Evolutionary conservation across 352 stramenopile genomes (phyloP).

Genomic region (Globisporangium emineosum): DNA sequence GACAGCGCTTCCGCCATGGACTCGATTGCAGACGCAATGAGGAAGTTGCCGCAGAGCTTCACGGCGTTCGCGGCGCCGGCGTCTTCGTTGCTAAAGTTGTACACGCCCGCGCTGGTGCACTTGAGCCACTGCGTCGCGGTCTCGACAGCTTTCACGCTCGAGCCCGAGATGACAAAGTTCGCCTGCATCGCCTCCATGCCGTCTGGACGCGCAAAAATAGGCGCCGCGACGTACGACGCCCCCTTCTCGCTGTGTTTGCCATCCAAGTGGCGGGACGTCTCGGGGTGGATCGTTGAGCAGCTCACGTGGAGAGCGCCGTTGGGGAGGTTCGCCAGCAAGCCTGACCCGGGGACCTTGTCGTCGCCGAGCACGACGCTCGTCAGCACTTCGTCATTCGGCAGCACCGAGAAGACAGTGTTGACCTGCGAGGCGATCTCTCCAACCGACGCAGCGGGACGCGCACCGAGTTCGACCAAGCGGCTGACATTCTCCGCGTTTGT

Average conservation of each 20-base stretch:
- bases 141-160: slow-evolving; percentile 31
- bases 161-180: slow-evolving; percentile 55
- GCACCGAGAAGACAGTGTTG: slow-evolving; percentile 52
- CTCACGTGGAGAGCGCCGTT: slow-evolving; percentile 48
- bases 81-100: slow-evolving; percentile 49
- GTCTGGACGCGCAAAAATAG: slow-evolving; percentile 73
- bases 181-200: slow-evolving; percentile 67
- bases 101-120: slow-evolving; percentile 40
- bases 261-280: slow-evolving; percentile 46
- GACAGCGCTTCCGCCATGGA: slow-evolving; percentile 66
- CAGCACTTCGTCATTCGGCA: slow-evolving; percentile 68
- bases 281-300: slow-evolving; percentile 70
- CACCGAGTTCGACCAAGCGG: slow-evolving; percentile 28
- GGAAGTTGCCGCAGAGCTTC: slow-evolving; percentile 81
- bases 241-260: slow-evolving; percentile 27
- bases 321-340: slow-evolving; percentile 36
- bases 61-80: slow-evolving; percentile 67
- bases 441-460: slow-evolving; percentile 30
- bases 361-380: slow-evolving; percentile 37
- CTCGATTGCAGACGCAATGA: slow-evolving; percentile 80
- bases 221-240: slow-evolving; percentile 46
- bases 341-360: slow-evolving; percentile 14
- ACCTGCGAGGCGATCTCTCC: slow-evolving; percentile 38
- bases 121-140: slow-evolving; percentile 36
- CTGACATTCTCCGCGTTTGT: slow-evolving; percentile 28